Conservation (phyloP, 2,329 filamentous ascomycete species). For the Pseudogymnoascus sp. region DNA sequence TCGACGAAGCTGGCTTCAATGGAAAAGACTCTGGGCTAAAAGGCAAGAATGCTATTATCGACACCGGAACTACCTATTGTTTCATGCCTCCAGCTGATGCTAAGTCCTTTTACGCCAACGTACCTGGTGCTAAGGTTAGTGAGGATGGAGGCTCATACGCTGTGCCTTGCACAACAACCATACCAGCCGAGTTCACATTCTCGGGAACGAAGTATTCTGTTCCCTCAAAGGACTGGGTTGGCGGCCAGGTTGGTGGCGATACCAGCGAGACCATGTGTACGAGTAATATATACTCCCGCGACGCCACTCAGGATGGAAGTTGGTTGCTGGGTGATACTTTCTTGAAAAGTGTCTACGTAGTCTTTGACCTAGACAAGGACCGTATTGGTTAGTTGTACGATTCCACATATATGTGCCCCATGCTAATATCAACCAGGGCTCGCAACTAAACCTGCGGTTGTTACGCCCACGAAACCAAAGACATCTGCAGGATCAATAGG, state of each 20-base stretch:
- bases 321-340: slow-evolving; percentile 86
- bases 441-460: slow-evolving; percentile 14
- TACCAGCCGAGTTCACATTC: slow-evolving; percentile 57
- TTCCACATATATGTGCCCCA: background rate
- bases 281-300: slow-evolving; percentile 67
- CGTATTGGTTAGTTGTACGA: slow-evolving; percentile 48
- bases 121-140: slow-evolving; percentile 46
- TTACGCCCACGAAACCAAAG: slow-evolving; percentile 8
- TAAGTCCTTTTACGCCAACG: slow-evolving; percentile 54
- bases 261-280: slow-evolving; percentile 40
- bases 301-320: slow-evolving; percentile 50
- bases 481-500: slow-evolving; percentile 14
- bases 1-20: slow-evolving; percentile 58
- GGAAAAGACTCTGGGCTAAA: slow-evolving; percentile 41
- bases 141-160: slow-evolving; percentile 55
- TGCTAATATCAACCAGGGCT: slow-evolving; percentile 19
- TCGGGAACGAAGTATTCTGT: slow-evolving; percentile 59
- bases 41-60: slow-evolving; percentile 60
- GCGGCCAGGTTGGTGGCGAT: slow-evolving; percentile 28
- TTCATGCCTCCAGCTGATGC: slow-evolving; percentile 64
- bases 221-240: slow-evolving; percentile 63
- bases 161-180: slow-evolving; percentile 63
- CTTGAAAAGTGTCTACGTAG: slow-evolving; percentile 79
- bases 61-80: slow-evolving; percentile 75
- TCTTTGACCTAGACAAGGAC: slow-evolving; percentile 67